These are phyloP conservation scores for Caryopteris hybrid DNA, from an alignment of 305 asterid genomes.

Conservation along the genomic window DNA sequence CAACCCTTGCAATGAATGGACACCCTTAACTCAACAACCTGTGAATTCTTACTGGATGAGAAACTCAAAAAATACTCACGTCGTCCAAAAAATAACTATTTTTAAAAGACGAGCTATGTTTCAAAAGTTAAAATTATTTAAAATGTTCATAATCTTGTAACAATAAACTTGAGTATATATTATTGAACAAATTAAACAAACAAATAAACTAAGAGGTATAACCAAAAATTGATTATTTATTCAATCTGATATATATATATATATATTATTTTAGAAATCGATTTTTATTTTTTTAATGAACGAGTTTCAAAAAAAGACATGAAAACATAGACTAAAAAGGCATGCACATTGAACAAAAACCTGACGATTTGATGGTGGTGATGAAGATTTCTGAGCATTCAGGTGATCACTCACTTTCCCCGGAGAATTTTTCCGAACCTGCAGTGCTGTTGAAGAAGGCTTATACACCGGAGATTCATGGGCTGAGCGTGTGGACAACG, in stretches of 20 bases:
- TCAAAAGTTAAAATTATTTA: too few species aligned
- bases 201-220: too few species aligned
- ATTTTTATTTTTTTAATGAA: too few species aligned
- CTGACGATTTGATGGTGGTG: slow-evolving; percentile 27
- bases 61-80: not conserved
- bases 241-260: too few species aligned
- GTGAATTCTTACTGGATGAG: not conserved
- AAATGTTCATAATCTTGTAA: too few species aligned
- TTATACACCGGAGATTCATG: slow-evolving; percentile 38
- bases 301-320: too few species aligned
- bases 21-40: slow-evolving; percentile 83
- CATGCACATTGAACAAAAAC: slow-evolving; percentile 8
- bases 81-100: too few species aligned
- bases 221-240: too few species aligned
- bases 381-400: slow-evolving; percentile 29
- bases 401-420: slow-evolving; percentile 9
- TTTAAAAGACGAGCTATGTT: too few species aligned
- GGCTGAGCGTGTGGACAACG: slow-evolving; percentile 33
- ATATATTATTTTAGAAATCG: too few species aligned
- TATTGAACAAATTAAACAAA: too few species aligned
- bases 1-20: slow-evolving; percentile 97
- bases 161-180: too few species aligned
- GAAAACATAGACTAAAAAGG: not conserved
- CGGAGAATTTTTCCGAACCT: not conserved
- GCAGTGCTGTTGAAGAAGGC: slow-evolving; percentile 9